Conservation (phyloP, 164 flowering plant genomes). For the Buxus sempervirens region DNA sequence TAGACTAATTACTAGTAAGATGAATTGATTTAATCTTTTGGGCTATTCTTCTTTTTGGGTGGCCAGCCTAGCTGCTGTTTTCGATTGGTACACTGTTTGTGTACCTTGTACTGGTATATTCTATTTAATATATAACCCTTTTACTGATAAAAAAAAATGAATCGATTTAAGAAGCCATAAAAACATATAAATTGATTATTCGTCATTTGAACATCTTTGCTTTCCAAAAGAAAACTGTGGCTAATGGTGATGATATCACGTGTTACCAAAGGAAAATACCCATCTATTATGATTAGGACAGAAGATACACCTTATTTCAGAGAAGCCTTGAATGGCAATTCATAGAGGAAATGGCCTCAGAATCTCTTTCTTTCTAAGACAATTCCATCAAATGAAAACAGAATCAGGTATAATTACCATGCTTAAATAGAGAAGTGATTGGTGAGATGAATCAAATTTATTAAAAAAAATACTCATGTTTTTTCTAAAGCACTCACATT, state of each 20-base stretch:
- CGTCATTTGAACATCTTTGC: background rate
- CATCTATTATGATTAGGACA: too few species aligned
- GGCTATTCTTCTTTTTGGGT: too few species aligned
- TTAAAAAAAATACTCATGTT: background rate
- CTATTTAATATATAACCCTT: too few species aligned
- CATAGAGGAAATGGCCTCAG: background rate
- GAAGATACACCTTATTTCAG: background rate
- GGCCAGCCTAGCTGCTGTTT: too few species aligned
- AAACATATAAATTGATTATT: too few species aligned
- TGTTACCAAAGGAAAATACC: background rate
- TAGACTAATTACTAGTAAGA: background rate
- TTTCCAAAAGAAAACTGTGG: background rate
- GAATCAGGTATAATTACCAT: background rate
- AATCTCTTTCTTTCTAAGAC: background rate
- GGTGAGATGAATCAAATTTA: background rate
- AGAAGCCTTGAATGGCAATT: background rate
- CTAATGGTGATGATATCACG: background rate
- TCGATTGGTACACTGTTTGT: too few species aligned
- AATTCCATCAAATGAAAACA: background rate
- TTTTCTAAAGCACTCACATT: constrained; percentile 53
- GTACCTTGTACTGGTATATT: too few species aligned
- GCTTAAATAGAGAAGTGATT: background rate
- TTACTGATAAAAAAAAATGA: too few species aligned
- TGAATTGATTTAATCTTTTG: background rate
- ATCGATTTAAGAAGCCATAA: background rate